Evolutionary conservation across 352 stramenopile genomes (phyloP), one percentile per base, ranked within the genome.

Genomic region (Phytopythium litorale): DNA sequence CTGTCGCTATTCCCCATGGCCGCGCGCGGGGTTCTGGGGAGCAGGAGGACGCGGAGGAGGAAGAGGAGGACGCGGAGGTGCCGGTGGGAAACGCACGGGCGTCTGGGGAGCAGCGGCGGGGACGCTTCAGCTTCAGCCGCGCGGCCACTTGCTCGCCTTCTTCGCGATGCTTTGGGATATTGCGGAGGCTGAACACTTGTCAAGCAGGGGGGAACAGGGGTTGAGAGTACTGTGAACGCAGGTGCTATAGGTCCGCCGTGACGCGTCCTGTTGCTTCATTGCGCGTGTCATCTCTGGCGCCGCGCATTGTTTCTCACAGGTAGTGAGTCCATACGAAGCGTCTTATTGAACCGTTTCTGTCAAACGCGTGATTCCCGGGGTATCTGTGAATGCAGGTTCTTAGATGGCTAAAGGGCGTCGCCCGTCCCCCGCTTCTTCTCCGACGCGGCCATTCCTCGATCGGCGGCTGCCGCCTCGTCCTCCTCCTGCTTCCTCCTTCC

Each of bases 1-100:
- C 84, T 94, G 70, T 96, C 85, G 73, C 83, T 93, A 70, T 94
- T 94, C 58, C 87, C 87, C 87, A 96, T 96, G 53, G 15, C 45
- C 8, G 18, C 6, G 3, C 12, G 37, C 28, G 40, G 16, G 7
- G 19, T 25, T 6, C 3, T 23, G 18, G 35, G 9, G 5, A 12
- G 3, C 2, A 3, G 23, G 35, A 28, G 33, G 53, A 18, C 3
- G 30, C 0, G 21, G 35, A 21, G 15, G n/a, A 8, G 21, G 35
- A 23, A 16, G 3, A 15, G 15, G 30, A 16, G 30, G 30, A 37
- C 2, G 25, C 6, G 21, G 8, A 19, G 28, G 12, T 23, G 0
- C 9, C 6, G 49, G 3, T 32, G 28, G 28, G 28, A 32, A 4
- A 32, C 28, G 49, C 49, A 25, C 23, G 49, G n/a, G 28, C 3